phyloP scores from a whole-genome alignment of 768 basidiomycete species.

The Collybia mongolica region DNA sequence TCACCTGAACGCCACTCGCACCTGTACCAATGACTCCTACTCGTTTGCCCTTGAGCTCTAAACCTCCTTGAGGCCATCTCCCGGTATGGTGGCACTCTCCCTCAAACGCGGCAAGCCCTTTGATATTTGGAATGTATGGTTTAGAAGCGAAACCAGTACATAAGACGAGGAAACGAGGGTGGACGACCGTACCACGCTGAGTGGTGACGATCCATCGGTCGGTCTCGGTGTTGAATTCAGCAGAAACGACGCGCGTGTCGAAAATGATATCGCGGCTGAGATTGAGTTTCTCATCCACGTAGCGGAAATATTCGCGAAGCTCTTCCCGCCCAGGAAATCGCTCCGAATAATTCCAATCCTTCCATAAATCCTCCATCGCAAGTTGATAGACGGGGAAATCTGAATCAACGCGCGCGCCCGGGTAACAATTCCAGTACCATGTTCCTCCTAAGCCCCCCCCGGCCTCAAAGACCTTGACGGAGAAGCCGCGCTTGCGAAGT shows the following conservation, averaged over 20 bases:
- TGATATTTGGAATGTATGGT: conserved; percentile 16
- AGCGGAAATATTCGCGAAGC: conserved; percentile 19
- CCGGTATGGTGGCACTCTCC: conserved; percentile 21
- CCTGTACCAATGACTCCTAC: conserved; percentile 26
- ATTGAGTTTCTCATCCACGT: conserved; percentile 22
- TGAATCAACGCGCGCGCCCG: conserved; percentile 24
- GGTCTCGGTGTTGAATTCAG: conserved; percentile 15
- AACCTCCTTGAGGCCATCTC: conserved; percentile 18
- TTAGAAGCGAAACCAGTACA: conserved; percentile 24
- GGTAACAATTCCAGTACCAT: conserved; percentile 27
- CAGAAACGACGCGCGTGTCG: conserved; percentile 19
- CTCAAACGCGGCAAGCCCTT: conserved; percentile 20
- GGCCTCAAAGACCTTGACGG: conserved; percentile 19
- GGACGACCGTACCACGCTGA: conserved; percentile 12
- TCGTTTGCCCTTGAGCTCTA: conserved; percentile 20
- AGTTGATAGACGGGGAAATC: conserved; percentile 22
- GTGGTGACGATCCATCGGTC: conserved; percentile 21
- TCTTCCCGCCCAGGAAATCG: conserved; percentile 14
- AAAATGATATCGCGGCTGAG: conserved; percentile 20
- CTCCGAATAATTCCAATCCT: conserved; percentile 20
- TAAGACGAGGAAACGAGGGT: conserved; percentile 18
- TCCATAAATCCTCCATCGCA: conserved; percentile 22
- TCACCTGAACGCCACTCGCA: conserved; percentile 23
- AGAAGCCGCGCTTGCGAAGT: conserved; percentile 16
- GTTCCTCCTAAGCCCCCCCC: conserved; percentile 19